These are phyloP conservation scores for Arxiozyma heterogenica DNA, from an alignment of 1,139 yeast species.

Conservation along the genomic window DNA sequence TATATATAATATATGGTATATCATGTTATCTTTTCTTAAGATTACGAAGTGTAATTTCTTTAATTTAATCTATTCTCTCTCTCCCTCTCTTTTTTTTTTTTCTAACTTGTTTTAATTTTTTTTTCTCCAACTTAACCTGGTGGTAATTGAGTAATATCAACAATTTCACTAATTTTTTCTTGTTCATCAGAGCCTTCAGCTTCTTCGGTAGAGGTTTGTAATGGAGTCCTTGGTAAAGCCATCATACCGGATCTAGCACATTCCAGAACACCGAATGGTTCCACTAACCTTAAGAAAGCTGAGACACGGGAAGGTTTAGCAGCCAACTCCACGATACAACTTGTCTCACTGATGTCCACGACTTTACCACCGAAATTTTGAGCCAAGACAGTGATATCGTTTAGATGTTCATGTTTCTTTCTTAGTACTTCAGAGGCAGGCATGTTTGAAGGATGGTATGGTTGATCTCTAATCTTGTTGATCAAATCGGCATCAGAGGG, in stretches of 20 bases:
- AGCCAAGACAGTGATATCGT: conserved; percentile 72
- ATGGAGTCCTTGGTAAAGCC: conserved; percentile 95
- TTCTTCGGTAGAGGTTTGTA: conserved; percentile 39
- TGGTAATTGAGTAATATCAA: conserved; percentile 77
- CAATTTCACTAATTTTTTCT: conserved; percentile 31
- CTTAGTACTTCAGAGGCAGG: conserved; percentile 89
- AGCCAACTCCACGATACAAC: conserved; percentile 85
- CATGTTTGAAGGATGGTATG: conserved; percentile 78
- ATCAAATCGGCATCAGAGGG: conserved; percentile 9
- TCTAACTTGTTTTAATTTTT: too few relatives aligned
- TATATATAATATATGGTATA: too few relatives aligned
- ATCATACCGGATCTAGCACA: conserved; percentile 97
- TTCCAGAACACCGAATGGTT: conserved; percentile 93
- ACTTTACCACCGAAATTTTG: conserved; percentile 86
- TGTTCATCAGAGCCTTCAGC: conserved; percentile 44
- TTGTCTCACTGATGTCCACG: conserved; percentile 86
- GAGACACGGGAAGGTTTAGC: conserved; percentile 90
- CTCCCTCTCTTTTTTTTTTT: too few relatives aligned
- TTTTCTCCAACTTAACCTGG: conserved; percentile 56
- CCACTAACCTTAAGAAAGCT: conserved; percentile 76
- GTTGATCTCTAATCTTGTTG: conserved; percentile 38
- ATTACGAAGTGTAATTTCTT: too few relatives aligned
- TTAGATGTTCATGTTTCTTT: conserved; percentile 83
- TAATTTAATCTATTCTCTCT: too few relatives aligned
- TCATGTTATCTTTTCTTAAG: too few relatives aligned